Evolutionary conservation across 192 early-diverging fungal genomes (phyloP).

Genomic region (Linnemannia zychae): DNA sequence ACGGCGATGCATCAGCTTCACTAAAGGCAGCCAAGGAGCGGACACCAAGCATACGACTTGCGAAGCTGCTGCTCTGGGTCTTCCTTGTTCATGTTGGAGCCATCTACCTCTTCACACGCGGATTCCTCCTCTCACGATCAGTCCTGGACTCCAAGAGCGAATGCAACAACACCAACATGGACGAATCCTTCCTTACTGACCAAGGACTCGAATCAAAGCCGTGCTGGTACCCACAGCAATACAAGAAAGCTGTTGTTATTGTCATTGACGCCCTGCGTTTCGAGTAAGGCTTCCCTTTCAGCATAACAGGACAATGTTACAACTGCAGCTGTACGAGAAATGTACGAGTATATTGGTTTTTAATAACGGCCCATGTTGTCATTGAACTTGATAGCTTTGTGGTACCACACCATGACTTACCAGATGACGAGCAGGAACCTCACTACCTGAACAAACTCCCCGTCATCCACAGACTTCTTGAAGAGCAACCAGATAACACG

Average conservation of each 20-base stretch:
- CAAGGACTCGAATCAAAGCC: constrained; percentile 9
- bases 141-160: constrained; percentile 68
- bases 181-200: not conserved
- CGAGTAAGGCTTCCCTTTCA: constrained; percentile 55
- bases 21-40: constrained; percentile 25
- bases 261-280: constrained; percentile 83
- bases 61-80: constrained; percentile 55
- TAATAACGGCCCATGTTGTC: no score
- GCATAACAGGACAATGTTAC: not conserved
- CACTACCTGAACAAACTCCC: constrained; percentile 68
- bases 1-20: not conserved
- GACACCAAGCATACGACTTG: constrained; percentile 46
- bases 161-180: constrained; percentile 46
- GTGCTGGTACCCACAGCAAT: constrained; percentile 65
- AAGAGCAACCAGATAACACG: constrained; percentile 64
- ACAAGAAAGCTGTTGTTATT: constrained; percentile 71
- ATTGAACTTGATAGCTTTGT: constrained; percentile 33
- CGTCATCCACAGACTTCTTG: constrained; percentile 62
- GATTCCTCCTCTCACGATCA: constrained; percentile 80
- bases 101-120: constrained; percentile 76
- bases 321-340: not conserved
- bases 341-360: not conserved
- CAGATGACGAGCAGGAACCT: constrained; percentile 8
- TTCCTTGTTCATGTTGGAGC: constrained; percentile 62
- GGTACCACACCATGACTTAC: constrained; percentile 38